Conservation (phyloP, 352 stramenopile species). For the Pythium phragmitis region DNA sequence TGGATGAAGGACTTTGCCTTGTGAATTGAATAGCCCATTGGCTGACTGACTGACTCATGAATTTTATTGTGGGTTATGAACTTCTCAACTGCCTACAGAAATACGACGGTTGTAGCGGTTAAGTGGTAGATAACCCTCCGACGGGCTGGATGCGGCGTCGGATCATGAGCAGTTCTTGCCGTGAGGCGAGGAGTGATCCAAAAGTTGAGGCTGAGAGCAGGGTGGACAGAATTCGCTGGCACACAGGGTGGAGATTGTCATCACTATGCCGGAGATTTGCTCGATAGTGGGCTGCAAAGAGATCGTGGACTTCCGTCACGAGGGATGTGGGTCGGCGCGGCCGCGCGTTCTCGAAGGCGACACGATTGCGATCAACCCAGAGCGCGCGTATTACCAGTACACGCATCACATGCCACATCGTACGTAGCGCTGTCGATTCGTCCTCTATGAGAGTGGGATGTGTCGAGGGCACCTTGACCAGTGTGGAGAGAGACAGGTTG, state of each 20-base stretch:
- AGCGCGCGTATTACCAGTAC: neutral
- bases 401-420: constrained; percentile 7
- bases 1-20: neutral
- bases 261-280: neutral
- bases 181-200: constrained; percentile 1
- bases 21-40: too few species aligned
- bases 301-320: neutral
- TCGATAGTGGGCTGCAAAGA: constrained; percentile 4
- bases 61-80: neutral
- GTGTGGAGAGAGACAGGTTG: neutral
- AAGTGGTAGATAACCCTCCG: neutral
- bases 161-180: constrained; percentile 1
- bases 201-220: neutral
- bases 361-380: constrained; percentile 4
- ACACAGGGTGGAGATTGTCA: neutral
- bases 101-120: neutral
- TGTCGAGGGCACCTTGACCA: neutral
- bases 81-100: neutral
- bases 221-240: neutral
- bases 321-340: neutral
- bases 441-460: neutral
- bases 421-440: neutral
- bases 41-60: constrained; percentile 1
- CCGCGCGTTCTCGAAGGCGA: neutral
- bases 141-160: neutral